phyloP scores from a whole-genome alignment of 768 basidiomycete genomes.

The Sporobolomyces pararoseus region DNA sequence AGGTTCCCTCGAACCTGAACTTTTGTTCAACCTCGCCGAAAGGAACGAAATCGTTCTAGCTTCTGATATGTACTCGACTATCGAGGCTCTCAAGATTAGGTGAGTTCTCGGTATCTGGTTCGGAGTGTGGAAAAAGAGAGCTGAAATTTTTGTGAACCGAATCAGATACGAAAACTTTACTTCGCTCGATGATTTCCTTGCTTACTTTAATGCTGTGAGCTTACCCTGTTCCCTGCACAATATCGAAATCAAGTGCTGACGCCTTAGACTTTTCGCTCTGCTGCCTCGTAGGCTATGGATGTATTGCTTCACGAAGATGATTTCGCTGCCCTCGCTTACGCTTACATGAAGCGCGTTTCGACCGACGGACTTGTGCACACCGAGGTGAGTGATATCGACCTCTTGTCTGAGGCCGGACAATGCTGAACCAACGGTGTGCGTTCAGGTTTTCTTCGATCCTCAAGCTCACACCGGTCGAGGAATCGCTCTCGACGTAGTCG shows the following conservation, averaged over 20 bases:
- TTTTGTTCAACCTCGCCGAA: conserved; percentile 40
- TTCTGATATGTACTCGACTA: conserved; percentile 21
- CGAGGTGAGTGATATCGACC: conserved; percentile 22
- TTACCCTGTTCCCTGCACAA: not conserved
- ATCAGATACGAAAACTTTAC: conserved; percentile 41
- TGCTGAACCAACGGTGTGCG: too few species aligned
- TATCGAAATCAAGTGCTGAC: too few species aligned
- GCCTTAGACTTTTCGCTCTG: too few species aligned
- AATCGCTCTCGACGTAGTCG: conserved; percentile 31
- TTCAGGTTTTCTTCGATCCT: conserved; percentile 34
- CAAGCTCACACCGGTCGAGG: conserved; percentile 42
- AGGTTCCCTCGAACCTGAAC: conserved; percentile 34
- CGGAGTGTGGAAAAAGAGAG: not conserved
- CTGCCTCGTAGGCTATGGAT: conserved; percentile 40
- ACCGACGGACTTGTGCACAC: conserved; percentile 39
- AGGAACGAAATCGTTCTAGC: conserved; percentile 35
- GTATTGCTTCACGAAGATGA: conserved; percentile 39
- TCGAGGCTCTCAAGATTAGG: conserved; percentile 31
- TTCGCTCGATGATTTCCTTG: conserved; percentile 43
- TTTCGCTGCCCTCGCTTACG: conserved; percentile 38
- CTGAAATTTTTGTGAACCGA: not conserved
- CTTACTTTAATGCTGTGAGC: conserved; percentile 31
- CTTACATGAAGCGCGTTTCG: conserved; percentile 36
- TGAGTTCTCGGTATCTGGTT: not conserved
- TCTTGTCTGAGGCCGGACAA: too few species aligned